Percentiles rank a stretch among this genome's conserved stretches.
Evolutionary conservation across 2,329 filamentous ascomycete genomes (phyloP).

Genomic region (Phaeomoniella chlamydospora): DNA sequence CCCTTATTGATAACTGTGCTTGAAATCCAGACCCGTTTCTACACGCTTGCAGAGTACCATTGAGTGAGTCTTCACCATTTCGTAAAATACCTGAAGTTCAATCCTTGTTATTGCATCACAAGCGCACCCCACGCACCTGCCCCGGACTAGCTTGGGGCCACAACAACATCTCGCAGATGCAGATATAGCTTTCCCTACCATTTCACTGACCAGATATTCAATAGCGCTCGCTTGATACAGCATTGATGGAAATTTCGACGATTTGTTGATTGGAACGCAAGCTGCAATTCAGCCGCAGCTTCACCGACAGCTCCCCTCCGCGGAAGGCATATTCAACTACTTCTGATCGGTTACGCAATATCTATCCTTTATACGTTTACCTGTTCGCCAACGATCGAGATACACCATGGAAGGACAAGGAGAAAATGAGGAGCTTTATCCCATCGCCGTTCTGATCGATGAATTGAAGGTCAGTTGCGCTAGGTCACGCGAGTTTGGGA

Average conservation of each 20-base stretch:
- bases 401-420: slow-evolving; percentile 77
- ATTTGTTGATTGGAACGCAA: not conserved
- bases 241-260: not conserved
- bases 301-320: not conserved
- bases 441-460: slow-evolving; percentile 98
- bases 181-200: not conserved
- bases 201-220: not conserved
- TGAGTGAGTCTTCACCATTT: not conserved
- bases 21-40: too few relatives aligned
- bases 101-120: not conserved
- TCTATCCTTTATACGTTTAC: not conserved
- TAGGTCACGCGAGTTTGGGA: slow-evolving; percentile 3
- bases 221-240: not conserved
- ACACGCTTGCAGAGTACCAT: not conserved
- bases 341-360: not conserved
- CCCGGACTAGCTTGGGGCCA: not conserved
- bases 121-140: not conserved
- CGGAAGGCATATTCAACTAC: not conserved
- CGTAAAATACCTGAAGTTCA: not conserved
- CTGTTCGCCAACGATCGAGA: not conserved
- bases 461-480: slow-evolving; percentile 74
- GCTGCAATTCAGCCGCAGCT: slow-evolving; percentile 1
- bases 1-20: too few relatives aligned
- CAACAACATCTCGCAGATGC: not conserved
- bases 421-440: slow-evolving; percentile 97